Base-by-base conservation (phyloP, 768 basidiomycete genomes). In the Termitomyces sp. region DNA sequence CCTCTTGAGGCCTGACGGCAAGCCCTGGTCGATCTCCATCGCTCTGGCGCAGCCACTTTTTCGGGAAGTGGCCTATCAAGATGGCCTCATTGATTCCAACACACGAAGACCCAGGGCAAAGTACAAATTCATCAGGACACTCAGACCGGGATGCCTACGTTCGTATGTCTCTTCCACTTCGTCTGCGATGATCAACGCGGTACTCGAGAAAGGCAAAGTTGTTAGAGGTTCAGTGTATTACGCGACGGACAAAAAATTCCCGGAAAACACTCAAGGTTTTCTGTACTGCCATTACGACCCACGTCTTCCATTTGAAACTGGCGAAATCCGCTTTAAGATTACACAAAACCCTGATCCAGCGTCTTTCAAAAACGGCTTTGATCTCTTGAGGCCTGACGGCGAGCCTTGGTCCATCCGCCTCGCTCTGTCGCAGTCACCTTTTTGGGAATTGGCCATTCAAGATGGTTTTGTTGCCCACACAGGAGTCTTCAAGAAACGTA, bases 241-340 rank as follows among this genome's bases (percentile, higher is more conserved):
- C 3, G 9, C 15, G 4, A 40, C 10, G n/a, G 20, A 2, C 9
- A 6, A 42, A 14, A 25, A 12, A 12, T 56, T 56, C 10, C 54
- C 54, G 1, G 8, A 32, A 10, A 32, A 47, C 14, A 29, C 60
- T n/a, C 62, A 34, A 6, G 68, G 69, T 12, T 70, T 69, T 43
- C 45, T 70, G 17, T 70, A 70, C 56, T 67, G 60, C 40, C 57
- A 67, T 45, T 25, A 17, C 12, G 63, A 65, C 9, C 14, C 9
- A 1, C 45, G n/a, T 15, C 25, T 54, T 14, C 51, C 62, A 5
- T 36, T 17, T 2, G 56, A 58, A 2, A 61, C 66, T 8, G 63
- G 61, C 3, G 59, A 64, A 20, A 25, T 70, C 7, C 66, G 69
- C 20, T 67, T 70, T 43, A 67, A 67, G 14, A 31, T 67, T 12